A percentile compares a stretch with the other conserved stretches of the same genome.
These are phyloP conservation scores for Hypoxylon intermedium DNA, from an alignment of 495 filamentous ascomycete species.

Conservation along the genomic window DNA sequence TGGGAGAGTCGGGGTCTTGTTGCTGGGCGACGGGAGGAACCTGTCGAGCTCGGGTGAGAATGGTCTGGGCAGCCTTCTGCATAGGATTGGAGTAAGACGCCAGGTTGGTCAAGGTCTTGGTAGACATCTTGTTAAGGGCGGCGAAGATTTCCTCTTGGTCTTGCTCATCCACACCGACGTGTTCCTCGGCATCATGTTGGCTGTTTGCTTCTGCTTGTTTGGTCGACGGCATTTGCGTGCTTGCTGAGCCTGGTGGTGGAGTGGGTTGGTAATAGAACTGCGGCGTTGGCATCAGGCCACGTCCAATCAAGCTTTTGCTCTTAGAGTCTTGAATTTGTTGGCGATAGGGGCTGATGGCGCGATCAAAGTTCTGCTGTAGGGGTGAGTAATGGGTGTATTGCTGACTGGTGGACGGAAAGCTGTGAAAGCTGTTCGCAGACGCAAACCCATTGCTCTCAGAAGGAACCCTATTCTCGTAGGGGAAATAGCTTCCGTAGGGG, in stretches of 20 bases:
- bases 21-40: not conserved
- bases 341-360: conserved; percentile 47
- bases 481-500: conserved; percentile 2
- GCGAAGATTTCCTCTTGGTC: conserved; percentile 37
- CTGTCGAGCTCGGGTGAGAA: conserved; percentile 46
- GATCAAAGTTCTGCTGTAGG: conserved; percentile 58
- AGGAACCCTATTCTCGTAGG: not conserved
- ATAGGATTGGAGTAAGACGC: conserved; percentile 57
- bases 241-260: too few species aligned
- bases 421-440: not conserved
- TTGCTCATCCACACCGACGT: conserved; percentile 14
- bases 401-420: conserved; percentile 30
- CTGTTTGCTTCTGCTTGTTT: not conserved
- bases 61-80: conserved; percentile 52
- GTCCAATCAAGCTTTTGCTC: too few species aligned
- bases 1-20: too few species aligned
- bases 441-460: too few species aligned
- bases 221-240: not conserved
- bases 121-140: conserved; percentile 42
- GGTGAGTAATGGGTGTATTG: conserved; percentile 46
- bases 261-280: too few species aligned
- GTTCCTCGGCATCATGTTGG: not conserved
- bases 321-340: too few species aligned
- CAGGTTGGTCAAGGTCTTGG: conserved; percentile 51
- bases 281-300: too few species aligned